Evolutionary conservation across 2,329 filamentous ascomycete species (phyloP).

Genomic region (Fusarium phyllophilum): DNA sequence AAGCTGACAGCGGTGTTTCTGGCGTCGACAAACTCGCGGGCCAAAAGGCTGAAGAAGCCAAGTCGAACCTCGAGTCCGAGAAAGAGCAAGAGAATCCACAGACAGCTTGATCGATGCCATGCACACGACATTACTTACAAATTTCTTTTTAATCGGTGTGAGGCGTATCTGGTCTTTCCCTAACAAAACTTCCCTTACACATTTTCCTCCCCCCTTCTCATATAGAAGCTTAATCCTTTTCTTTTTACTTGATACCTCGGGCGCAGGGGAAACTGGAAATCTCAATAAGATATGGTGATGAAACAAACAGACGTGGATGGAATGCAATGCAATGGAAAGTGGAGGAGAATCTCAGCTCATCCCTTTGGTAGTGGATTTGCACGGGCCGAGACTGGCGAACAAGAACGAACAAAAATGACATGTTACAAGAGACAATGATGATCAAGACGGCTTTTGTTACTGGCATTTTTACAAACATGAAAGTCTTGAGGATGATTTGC

Average conservation of each 20-base stretch:
- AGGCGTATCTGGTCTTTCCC: conserved; percentile 28
- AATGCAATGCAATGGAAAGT: neutral
- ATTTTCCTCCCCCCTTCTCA: conserved; percentile 17
- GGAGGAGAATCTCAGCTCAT: conserved; percentile 10
- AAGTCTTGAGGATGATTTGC: conserved; percentile 25
- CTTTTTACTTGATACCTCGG: conserved; percentile 35
- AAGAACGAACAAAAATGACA: conserved; percentile 38
- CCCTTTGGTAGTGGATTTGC: conserved; percentile 3
- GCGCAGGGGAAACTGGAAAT: conserved; percentile 23
- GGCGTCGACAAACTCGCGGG: conserved; percentile 54
- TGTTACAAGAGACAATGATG: conserved; percentile 39
- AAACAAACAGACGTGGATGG: conserved; percentile 2
- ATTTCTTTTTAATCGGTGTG: conserved; percentile 11
- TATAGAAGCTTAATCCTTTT: conserved; percentile 33
- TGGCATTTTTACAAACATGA: conserved; percentile 32
- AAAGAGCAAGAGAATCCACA: conserved; percentile 41
- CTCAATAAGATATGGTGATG: conserved; percentile 20
- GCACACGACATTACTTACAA: neutral
- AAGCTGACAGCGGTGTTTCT: conserved; percentile 56
- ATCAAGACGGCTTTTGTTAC: conserved; percentile 29
- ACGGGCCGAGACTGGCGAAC: neutral
- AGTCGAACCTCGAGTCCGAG: conserved; percentile 42
- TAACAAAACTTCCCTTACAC: conserved; percentile 22
- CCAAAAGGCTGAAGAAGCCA: conserved; percentile 49
- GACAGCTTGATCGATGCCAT: conserved; percentile 37